phyloP scores from a whole-genome alignment of 208 protist species.

The Leishmania aethiopica region DNA sequence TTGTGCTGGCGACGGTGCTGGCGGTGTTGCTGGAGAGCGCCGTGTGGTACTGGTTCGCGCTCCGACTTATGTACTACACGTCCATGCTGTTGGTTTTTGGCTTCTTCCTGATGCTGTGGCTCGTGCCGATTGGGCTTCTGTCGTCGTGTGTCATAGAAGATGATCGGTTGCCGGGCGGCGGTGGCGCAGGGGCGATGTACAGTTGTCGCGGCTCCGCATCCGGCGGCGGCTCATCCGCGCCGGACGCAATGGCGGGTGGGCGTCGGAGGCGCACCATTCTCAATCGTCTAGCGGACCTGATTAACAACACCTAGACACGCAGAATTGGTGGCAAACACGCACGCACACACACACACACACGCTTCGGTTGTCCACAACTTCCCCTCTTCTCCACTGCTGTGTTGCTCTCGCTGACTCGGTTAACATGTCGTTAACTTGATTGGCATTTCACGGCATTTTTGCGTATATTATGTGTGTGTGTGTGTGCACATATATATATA shows the following conservation, averaged over 20 bases:
- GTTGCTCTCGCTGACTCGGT: too few relatives aligned
- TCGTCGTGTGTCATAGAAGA: constrained; percentile 48
- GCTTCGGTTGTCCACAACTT: background rate
- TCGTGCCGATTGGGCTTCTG: constrained; percentile 57
- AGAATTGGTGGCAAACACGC: background rate
- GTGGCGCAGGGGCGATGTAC: constrained; percentile 5
- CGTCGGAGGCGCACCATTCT: constrained; percentile 30
- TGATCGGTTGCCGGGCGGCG: constrained; percentile 48
- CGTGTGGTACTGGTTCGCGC: constrained; percentile 49
- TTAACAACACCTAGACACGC: constrained; percentile 8
- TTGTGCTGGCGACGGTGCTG: constrained; percentile 32
- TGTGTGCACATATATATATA: too few relatives aligned
- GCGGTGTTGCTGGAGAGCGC: constrained; percentile 42
- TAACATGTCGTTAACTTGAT: too few relatives aligned
- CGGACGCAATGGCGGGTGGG: background rate
- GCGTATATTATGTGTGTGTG: too few relatives aligned
- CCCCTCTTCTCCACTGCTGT: background rate
- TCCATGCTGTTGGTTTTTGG: constrained; percentile 20
- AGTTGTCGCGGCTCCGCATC: background rate
- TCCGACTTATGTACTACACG: constrained; percentile 38
- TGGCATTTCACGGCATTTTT: too few relatives aligned
- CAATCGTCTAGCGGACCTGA: constrained; percentile 21
- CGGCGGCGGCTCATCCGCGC: background rate
- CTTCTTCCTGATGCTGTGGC: constrained; percentile 70
- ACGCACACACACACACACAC: constrained; percentile 6